Base-by-base conservation (phyloP, 257 asterid species). In the Solanum appendiculatum region DNA sequence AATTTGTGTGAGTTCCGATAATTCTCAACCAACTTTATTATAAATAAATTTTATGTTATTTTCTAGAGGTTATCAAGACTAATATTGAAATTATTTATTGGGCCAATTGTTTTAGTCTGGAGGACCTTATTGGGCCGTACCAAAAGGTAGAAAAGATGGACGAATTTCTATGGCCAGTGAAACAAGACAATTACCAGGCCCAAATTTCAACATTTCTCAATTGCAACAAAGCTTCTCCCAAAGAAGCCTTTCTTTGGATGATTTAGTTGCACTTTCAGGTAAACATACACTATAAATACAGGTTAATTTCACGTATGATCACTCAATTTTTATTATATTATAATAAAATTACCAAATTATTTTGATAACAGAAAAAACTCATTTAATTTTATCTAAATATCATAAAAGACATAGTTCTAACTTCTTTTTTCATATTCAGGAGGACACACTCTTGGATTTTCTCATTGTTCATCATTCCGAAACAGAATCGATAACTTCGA, bases 391-490 rank as follows among this genome's bases (percentile, higher is more conserved):
- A 56, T 56, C 66, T 56, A 21, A 21, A 56, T 56, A 21, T 21
- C 27, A 56, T 8, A 56, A 20, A 20, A 56, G 11, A 21, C 27
- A 56, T n/a, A n/a, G n/a, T n/a, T n/a, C n/a, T 4, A 18, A 8
- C 20, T 5, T 27, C 31, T 89, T 83, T 13, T 25, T 25, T 15
- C 14, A 27, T 3, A 9, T 46, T 80, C 90, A 96, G 98, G 99
- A 88, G 99, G 98, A 18, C 99, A 96, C 89, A 96, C 96, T 6
- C 92, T 95, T 1, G 99, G 98, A 12, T 96, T 96, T 88, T 92
- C 99, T 85, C 99, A 94, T 80, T 96, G 99, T 74, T 93, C 95
- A 34, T 96, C 99, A 4, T 95, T 96, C 93, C 93, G 92, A 80
- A 95, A 93, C 86, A 90, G 98, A 87, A 93, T 96, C 91, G 94